These are phyloP conservation scores for Aspergillus fructus DNA, from an alignment of 2,329 filamentous ascomycete species.

Conservation along the genomic window DNA sequence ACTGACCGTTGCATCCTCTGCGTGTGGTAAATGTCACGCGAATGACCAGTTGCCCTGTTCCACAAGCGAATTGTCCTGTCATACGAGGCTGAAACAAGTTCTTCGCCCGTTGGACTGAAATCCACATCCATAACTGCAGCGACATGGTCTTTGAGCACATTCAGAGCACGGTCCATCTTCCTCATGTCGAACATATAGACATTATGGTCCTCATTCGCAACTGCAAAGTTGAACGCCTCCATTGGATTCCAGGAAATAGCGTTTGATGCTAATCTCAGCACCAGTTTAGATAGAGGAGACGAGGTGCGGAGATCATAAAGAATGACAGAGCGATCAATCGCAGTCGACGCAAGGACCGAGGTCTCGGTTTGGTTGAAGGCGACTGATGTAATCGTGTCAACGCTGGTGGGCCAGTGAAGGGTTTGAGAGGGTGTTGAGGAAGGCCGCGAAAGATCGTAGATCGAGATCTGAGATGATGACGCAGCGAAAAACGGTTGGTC, in stretches of 20 bases:
- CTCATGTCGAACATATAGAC: slow-evolving; percentile 92
- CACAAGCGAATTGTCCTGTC: slow-evolving; percentile 86
- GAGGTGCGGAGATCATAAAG: slow-evolving; percentile 90
- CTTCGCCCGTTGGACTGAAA: slow-evolving; percentile 90
- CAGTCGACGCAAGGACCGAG: slow-evolving; percentile 80
- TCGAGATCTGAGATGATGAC: slow-evolving; percentile 73
- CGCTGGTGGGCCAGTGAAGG: slow-evolving; percentile 80
- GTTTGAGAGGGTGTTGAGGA: slow-evolving; percentile 76
- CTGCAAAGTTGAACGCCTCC: slow-evolving; percentile 93
- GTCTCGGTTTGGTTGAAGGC: slow-evolving; percentile 95
- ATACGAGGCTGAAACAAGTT: slow-evolving; percentile 86
- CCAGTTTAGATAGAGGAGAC: slow-evolving; percentile 75
- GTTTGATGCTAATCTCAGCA: slow-evolving; percentile 81
- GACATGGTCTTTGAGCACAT: slow-evolving; percentile 87
- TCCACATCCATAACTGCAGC: slow-evolving; percentile 95
- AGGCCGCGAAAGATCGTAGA: slow-evolving; percentile 83
- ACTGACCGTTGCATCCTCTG: slow-evolving; percentile 82
- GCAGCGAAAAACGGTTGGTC: slow-evolving; percentile 74
- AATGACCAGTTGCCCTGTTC: slow-evolving; percentile 76
- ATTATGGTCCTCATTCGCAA: slow-evolving; percentile 93
- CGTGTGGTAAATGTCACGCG: slow-evolving; percentile 92
- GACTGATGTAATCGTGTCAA: slow-evolving; percentile 85
- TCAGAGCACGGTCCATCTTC: slow-evolving; percentile 81
- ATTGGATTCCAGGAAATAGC: slow-evolving; percentile 91
- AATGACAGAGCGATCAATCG: slow-evolving; percentile 80